Base-by-base conservation (phyloP, 78 protist species). In the Planoprotostelium fungivorum region DNA sequence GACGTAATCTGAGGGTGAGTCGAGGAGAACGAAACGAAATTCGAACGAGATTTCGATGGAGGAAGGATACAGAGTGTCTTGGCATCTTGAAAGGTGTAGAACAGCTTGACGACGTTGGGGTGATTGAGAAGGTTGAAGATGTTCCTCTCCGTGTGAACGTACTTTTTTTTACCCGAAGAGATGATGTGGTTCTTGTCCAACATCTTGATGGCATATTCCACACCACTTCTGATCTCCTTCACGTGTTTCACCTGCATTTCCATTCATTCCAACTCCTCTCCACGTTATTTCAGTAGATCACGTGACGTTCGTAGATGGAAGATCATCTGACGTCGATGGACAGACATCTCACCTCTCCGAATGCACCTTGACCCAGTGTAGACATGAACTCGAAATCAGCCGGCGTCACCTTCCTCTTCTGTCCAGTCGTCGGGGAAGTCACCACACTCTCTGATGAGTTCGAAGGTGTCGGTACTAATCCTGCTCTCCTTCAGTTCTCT, bases 71-170 rank as follows among this genome's bases (percentile, higher is more conserved):
- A 90, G 38, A 94, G 35, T 88, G 90, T 87, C 36, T 34, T 83
- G 83, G 89, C 96, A 51, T 89, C 96, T 36, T 94, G 97, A 86
- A 96, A 96, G 0, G 98, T 95, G 38, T 85, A 85, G 73, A 37
- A 90, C 36, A 97, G 86, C 63, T 95, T 95, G 36, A 97, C 89
- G 31, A 97, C 87, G 88, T 91, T 94, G 35, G 97, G 97, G 88
- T 97, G 97, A 38, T 96, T 94, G 63, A 96, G 34, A 34, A 86
- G 73, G 83, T 93, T 89, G 51, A 96, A 84, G 16, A 96, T 95
- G 63, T 87, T 89, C 38, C 91, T 86, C 83, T 96, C 98, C n/a
- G 90, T 90, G 84, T 93, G 89, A 31, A 95, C 97, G 84, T 90
- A 92, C 87, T 91, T 91, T 35, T 92, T 89, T 83, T 95, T 93